Evolutionary conservation across 1,284 basidiomycete genomes (phyloP).

Genomic region (Pseudozyma tsukubaensis): DNA sequence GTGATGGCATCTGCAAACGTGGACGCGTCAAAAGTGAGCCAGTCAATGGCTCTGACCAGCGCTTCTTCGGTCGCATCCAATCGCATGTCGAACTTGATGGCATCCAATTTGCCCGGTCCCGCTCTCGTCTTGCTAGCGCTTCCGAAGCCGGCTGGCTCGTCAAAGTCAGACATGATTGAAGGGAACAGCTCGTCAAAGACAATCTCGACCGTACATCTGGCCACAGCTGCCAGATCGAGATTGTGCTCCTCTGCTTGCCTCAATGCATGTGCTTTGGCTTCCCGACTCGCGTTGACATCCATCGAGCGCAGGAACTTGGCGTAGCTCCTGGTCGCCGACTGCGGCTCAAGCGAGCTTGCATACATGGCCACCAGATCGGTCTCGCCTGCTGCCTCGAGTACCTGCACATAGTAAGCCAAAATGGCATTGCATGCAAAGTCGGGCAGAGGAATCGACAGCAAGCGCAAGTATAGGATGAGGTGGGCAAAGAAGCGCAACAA

Average conservation of each 20-base stretch:
- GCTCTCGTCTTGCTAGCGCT: conserved; percentile 17
- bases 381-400: conserved; percentile 79
- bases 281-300: conserved; percentile 77
- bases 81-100: conserved; percentile 39
- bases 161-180: conserved; percentile 36
- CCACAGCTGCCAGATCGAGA: conserved; percentile 84
- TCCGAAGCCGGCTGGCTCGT: conserved; percentile 22
- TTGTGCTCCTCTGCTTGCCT: conserved; percentile 83
- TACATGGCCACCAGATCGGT: conserved; percentile 92
- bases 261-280: conserved; percentile 80
- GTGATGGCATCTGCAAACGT: conserved; percentile 65
- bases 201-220: conserved; percentile 81
- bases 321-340: conserved; percentile 89
- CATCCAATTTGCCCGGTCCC: conserved; percentile 19
- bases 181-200: conserved; percentile 73
- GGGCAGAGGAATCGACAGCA: conserved; percentile 74
- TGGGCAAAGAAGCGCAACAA: conserved; percentile 90
- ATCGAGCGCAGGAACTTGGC: conserved; percentile 85
- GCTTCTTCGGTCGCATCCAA: conserved; percentile 67
- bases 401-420: conserved; percentile 86
- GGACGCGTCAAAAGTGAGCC: conserved; percentile 80
- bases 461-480: conserved; percentile 87
- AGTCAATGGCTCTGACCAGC: conserved; percentile 88
- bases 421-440: conserved; percentile 80
- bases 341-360: conserved; percentile 86